These are phyloP conservation scores for Phytopythium chamaehyphon DNA, from an alignment of 352 stramenopile genomes.

Conservation along the genomic window DNA sequence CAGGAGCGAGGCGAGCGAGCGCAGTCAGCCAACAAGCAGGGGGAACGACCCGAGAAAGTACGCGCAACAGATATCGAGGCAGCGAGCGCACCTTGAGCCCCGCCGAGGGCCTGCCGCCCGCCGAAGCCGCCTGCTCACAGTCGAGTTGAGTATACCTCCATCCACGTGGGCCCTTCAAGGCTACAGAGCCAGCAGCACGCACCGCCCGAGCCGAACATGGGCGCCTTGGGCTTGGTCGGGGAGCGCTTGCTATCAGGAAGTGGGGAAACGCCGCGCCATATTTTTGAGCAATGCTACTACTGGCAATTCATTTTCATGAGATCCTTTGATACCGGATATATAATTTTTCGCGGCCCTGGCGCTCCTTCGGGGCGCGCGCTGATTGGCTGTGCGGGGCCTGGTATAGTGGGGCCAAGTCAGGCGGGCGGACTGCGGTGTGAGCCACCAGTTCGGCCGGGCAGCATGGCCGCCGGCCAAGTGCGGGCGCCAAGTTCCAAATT, in stretches of 20 bases:
- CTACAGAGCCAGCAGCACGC: slow-evolving; percentile 7
- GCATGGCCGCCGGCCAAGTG: slow-evolving; percentile 25
- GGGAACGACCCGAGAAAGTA: slow-evolving; percentile 2
- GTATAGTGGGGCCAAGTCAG: slow-evolving; percentile 65
- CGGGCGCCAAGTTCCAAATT: slow-evolving; percentile 85
- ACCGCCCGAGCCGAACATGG: slow-evolving; percentile 38
- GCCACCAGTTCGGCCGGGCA: slow-evolving; percentile 67
- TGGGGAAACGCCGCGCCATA: too few species aligned
- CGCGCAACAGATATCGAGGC: background rate
- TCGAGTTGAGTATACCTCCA: too few species aligned
- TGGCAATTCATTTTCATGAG: background rate
- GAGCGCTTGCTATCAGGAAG: too few species aligned
- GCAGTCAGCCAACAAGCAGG: background rate
- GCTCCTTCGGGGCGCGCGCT: slow-evolving; percentile 6
- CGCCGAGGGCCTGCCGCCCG: too few species aligned
- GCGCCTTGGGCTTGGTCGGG: too few species aligned
- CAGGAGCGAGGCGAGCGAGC: background rate
- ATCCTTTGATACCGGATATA: background rate
- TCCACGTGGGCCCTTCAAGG: background rate
- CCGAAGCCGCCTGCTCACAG: too few species aligned
- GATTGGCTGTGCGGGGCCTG: slow-evolving; percentile 33
- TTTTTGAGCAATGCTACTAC: too few species aligned
- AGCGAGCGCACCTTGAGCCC: too few species aligned
- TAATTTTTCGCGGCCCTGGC: too few species aligned
- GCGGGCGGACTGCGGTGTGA: slow-evolving; percentile 61